Conservation (phyloP, 352 stramenopile species). For the Phytopythium oedochilum region DNA sequence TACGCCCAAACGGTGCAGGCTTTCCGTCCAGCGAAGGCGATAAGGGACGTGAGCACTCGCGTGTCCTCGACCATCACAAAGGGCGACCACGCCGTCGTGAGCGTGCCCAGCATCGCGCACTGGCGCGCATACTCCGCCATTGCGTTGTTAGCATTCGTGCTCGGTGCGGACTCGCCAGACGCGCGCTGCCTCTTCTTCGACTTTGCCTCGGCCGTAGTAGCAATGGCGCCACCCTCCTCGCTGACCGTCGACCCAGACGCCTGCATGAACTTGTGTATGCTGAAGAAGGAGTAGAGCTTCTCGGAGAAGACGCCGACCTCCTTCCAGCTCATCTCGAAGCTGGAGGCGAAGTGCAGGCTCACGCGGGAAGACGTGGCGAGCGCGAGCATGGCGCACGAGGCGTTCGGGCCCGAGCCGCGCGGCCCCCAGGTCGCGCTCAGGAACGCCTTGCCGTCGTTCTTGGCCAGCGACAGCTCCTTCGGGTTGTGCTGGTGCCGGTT, state of each 20-base stretch:
- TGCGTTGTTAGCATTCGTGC: slow-evolving; percentile 11
- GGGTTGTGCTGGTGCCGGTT: slow-evolving; percentile 77
- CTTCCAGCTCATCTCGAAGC: slow-evolving; percentile 78
- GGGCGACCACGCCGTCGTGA: slow-evolving; percentile 67
- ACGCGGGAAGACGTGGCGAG: slow-evolving; percentile 55
- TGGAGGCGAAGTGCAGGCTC: slow-evolving; percentile 71
- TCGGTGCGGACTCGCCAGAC: slow-evolving; percentile 5
- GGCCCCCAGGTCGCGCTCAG: slow-evolving; percentile 63
- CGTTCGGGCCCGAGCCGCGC: slow-evolving; percentile 64
- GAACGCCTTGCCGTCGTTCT: slow-evolving; percentile 60
- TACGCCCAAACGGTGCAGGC: slow-evolving; percentile 74
- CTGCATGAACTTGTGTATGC: slow-evolving; percentile 30
- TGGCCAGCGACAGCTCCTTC: slow-evolving; percentile 78
- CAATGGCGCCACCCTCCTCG: slow-evolving; percentile 10
- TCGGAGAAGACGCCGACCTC: slow-evolving; percentile 70
- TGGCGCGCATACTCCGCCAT: slow-evolving; percentile 56
- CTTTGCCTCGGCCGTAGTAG: slow-evolving; percentile 17
- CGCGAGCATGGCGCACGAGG: slow-evolving; percentile 59
- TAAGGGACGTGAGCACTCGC: slow-evolving; percentile 48
- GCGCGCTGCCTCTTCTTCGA: slow-evolving; percentile 13
- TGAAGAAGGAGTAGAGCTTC: slow-evolving; percentile 56
- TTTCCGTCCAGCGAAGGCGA: slow-evolving; percentile 58
- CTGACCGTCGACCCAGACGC: slow-evolving; percentile 4
- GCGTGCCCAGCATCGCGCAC: slow-evolving; percentile 54
- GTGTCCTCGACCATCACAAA: slow-evolving; percentile 42